Evolutionary conservation across 805 yeast species (phyloP).

Genomic region (Wickerhamomyces hampshirensis): DNA sequence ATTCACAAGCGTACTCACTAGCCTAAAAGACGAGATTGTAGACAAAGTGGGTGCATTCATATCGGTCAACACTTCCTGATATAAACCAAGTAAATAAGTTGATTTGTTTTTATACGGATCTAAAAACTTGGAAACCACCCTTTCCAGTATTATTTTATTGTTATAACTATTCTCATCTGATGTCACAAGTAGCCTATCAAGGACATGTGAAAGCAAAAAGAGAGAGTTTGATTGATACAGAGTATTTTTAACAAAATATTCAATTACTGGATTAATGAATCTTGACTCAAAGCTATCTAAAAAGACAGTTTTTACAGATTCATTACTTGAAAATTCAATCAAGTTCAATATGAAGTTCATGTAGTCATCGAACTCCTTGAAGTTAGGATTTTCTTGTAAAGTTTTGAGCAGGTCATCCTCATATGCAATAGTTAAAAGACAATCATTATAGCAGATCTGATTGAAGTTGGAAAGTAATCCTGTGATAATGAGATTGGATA

Average conservation of each 20-base stretch:
- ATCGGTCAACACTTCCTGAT: no score
- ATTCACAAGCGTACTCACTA: no score
- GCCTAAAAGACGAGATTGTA: no score
- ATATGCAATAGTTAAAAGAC: neutral
- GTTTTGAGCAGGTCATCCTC: neutral
- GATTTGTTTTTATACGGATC: no score
- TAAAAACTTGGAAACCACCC: no score
- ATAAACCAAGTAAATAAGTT: no score
- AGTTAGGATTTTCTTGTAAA: neutral
- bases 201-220: slow-evolving; percentile 7
- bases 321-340: slow-evolving; percentile 7
- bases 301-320: slow-evolving; percentile 7
- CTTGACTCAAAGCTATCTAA: slow-evolving; percentile 9
- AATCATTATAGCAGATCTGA: slow-evolving; percentile 10
- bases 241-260: neutral
- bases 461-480: slow-evolving; percentile 15
- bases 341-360: slow-evolving; percentile 10
- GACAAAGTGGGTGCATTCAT: no score
- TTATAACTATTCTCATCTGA: neutral
- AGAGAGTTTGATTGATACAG: slow-evolving; percentile 4
- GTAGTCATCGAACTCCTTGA: slow-evolving; percentile 7
- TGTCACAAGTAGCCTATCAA: slow-evolving; percentile 6
- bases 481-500: slow-evolving; percentile 13
- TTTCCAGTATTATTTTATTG: no score
- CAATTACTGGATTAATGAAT: slow-evolving; percentile 11